Evolutionary conservation across 768 basidiomycete species (phyloP), one percentile per base, ranked within the genome.

Genomic region (Agrocybe praecox): DNA sequence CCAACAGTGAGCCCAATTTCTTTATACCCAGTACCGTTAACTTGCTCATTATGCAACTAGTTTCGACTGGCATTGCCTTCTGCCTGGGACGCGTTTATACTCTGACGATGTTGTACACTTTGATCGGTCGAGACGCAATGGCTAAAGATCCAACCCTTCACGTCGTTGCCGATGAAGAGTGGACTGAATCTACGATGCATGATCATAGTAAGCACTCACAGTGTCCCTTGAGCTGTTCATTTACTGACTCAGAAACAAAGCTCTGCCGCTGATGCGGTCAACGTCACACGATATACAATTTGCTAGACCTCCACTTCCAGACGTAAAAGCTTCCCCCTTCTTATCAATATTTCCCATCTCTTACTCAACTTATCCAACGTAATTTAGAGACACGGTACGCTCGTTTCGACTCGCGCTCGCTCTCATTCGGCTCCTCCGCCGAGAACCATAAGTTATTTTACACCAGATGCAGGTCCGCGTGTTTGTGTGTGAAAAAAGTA

Each of bases 31-130:
- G 12, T 15, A 17, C 19, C 11, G 5, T 17, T 22, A 21, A 32
- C 17, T n/a, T n/a, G n/a, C 23, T 45, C 46, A n/a, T 19, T 33
- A 17, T 40, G 21, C 2, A 44, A 44, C 29, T 24, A 56, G 52
- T 56, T 15, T 52, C 59, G 4, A 33, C 44, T 4, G 51, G 49
- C 12, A 56, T 60, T 22, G 48, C 46, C 19, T 55, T 52, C 29
- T 26, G 52, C 23, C 29, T 60, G 11, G 59, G 54, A 24, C 50
- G 59, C 1, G 55, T 56, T 23, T 60, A 60, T 32, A 52, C 49
- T 10, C 34, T 56, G 10, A 60, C 59, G 2, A 53, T 60, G 59
- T 40, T 60, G 7, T 60, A 46, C 50, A 52, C 55, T 2, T 40
- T 60, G 12, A 34, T 56, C 21, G 42, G 43, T 19, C 49, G 59